Evolutionary conservation across 2,329 filamentous ascomycete genomes (phyloP).

Genomic region (Juglanconis sp.): DNA sequence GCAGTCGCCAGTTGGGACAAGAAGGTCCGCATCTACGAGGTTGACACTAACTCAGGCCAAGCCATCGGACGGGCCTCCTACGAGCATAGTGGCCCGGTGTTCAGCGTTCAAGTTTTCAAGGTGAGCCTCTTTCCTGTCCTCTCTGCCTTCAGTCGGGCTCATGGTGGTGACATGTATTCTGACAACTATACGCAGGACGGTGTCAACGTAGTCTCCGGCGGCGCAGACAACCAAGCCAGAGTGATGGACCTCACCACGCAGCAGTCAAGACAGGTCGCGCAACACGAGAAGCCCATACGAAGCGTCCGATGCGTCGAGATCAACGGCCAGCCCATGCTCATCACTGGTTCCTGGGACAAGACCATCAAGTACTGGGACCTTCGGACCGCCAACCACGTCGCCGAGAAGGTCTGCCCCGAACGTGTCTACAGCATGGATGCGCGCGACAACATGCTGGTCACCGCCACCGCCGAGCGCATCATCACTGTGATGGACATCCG

Average conservation of each 20-base stretch:
- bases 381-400: slow-evolving; percentile 62
- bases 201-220: slow-evolving; percentile 79
- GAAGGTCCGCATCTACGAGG: slow-evolving; percentile 95
- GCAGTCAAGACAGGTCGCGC: slow-evolving; percentile 70
- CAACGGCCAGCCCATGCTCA: slow-evolving; percentile 72
- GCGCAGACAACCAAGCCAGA: slow-evolving; percentile 87
- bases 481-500: slow-evolving; percentile 93
- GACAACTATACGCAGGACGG: slow-evolving; percentile 65
- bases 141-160: background rate
- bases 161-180: background rate
- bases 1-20: slow-evolving; percentile 96
- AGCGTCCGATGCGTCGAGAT: slow-evolving; percentile 75
- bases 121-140: slow-evolving; percentile 45
- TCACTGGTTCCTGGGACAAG: slow-evolving; percentile 92
- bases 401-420: slow-evolving; percentile 66
- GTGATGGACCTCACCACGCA: slow-evolving; percentile 76
- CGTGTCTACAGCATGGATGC: slow-evolving; percentile 91
- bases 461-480: slow-evolving; percentile 91
- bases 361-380: slow-evolving; percentile 88
- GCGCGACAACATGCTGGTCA: slow-evolving; percentile 79
- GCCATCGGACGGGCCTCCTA: slow-evolving; percentile 83
- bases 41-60: slow-evolving; percentile 65
- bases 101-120: slow-evolving; percentile 84
- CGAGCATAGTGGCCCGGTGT: slow-evolving; percentile 79
- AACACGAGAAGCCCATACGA: slow-evolving; percentile 80